Evolutionary conservation across 495 filamentous ascomycete genomes (phyloP), one percentile per base, ranked within the genome.

Genomic region (Copromyces sp.): DNA sequence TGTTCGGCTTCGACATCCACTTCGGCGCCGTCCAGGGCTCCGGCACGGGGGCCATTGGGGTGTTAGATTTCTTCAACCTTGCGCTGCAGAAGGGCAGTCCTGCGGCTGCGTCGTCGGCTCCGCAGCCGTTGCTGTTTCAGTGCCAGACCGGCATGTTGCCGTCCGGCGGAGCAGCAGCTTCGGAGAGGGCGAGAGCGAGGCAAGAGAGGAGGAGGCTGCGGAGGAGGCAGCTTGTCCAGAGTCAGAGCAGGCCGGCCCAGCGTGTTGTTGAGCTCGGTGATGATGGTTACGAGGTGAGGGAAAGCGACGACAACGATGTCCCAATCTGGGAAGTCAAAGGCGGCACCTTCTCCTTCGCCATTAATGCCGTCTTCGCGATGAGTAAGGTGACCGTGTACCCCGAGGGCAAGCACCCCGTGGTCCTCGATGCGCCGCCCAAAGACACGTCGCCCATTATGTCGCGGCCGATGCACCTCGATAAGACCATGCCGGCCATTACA

Each of bases 1-100:
- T 86, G n/a, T 74, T 83, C 41, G 74, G 70, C 8, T 86, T 86
- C 73, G 75, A 82, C 42, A 79, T 86, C 39, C 32, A 80, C 70
- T 86, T 86, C 73, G 84, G 85, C 69, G 68, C 40, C 40, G 40
- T 12, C 40, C 40, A 41, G 38, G 35, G n/a, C 68, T 17, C 32
- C 24, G 68, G 12, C 35, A 20, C 3, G 14, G 17, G n/a, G 20
- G 37, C 68, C 68, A 9, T 24, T 14, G 35, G 20, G 12, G 14
- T 24, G 32, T 9, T 24, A 14, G 17, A 39, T 69, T 69, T 69
- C 68, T 41, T 41, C 40, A 16, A 41, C 40, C 40, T 41, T 11
- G 40, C 4, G 12, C 40, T 41, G 40, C 40, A 41, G 4, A 41
- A 16, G 40, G 40, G 40, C 12, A 41, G 40, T 41, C 40, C 40